Evolutionary conservation across 257 asterid species (phyloP).

Genomic region (Thymus mandschuricus): DNA sequence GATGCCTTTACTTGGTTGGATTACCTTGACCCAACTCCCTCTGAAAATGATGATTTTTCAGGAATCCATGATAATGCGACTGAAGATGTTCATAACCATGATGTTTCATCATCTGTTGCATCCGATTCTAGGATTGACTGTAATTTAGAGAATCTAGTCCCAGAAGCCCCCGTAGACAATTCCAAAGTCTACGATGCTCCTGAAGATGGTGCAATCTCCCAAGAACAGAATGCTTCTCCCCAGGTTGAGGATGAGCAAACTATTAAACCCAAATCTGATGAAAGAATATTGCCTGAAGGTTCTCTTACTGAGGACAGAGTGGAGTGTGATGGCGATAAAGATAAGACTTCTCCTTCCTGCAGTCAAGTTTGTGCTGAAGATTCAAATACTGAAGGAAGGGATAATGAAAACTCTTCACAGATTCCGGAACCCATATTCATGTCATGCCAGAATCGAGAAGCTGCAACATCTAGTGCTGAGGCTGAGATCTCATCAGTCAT

Average conservation of each 20-base stretch:
- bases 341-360: constrained; percentile 42
- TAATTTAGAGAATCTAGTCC: constrained; percentile 25
- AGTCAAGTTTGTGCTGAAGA: constrained; percentile 37
- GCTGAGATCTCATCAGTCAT: constrained; percentile 39
- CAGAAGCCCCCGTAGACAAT: constrained; percentile 35
- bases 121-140: constrained; percentile 35
- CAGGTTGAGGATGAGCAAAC: constrained; percentile 39
- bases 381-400: constrained; percentile 43
- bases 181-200: constrained; percentile 33
- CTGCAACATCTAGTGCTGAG: constrained; percentile 41
- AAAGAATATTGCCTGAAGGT: constrained; percentile 26
- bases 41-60: constrained; percentile 42
- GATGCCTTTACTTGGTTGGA: constrained; percentile 64
- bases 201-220: constrained; percentile 37
- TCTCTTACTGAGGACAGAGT: constrained; percentile 33
- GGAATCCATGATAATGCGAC: constrained; percentile 42
- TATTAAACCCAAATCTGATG: constrained; percentile 33
- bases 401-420: constrained; percentile 47
- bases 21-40: constrained; percentile 44
- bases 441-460: constrained; percentile 61
- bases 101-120: constrained; percentile 35
- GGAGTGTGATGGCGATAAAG: constrained; percentile 36
- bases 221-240: constrained; percentile 34
- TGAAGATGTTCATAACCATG: constrained; percentile 42
- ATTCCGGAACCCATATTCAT: constrained; percentile 50